Base-by-base conservation (phyloP, 169 alveolate species). In the Cryptosporidium muris region DNA sequence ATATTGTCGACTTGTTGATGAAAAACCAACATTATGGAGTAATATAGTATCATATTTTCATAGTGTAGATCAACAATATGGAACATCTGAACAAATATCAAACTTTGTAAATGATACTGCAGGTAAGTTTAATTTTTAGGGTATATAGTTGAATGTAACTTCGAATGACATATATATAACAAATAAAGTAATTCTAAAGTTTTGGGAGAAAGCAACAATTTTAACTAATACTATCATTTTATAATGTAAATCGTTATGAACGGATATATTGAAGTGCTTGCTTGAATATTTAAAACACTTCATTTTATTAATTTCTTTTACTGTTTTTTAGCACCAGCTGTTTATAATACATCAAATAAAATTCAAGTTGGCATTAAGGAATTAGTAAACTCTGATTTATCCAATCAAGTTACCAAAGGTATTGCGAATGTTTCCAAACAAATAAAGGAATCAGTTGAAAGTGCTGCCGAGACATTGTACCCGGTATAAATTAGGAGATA, bases 1-100 rank as follows among this genome's bases (percentile, higher is more conserved):
- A 11, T 45, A 43, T 37, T 74, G 85, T 64, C 54, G 85, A 43
- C 25, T 60, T 34, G 85, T 74, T 47, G 85, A 74, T 48, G 85
- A 63, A 12, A 74, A 16, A 9, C 85, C 85, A n/a, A 74, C 66
- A 8, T 38, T 74, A 14, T 74, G 85, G 85, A 52, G 49, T 12
- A 74, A 62, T 48, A 74, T 74, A 38, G 25, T 68, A 5, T 58
- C 47, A 52, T 74, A 42, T 58, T 34, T 74, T 51, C 85, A 58
- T 9, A 68, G 63, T 16, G 40, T 74, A 9, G 85, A 74, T 52
- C 82, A 67, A 8, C 82, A 68, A 25, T 74, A 74, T 52, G 49
- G 63, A 7, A 68, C 74, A 1, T 74, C 85, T 2, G 85, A 74
- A 58, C 85, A 58, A n/a, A 58, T 74, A 25, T 58, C 85, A 12